Evolutionary conservation across 441 rosid genomes (phyloP).

Genomic region (Corymbia citriodora): DNA sequence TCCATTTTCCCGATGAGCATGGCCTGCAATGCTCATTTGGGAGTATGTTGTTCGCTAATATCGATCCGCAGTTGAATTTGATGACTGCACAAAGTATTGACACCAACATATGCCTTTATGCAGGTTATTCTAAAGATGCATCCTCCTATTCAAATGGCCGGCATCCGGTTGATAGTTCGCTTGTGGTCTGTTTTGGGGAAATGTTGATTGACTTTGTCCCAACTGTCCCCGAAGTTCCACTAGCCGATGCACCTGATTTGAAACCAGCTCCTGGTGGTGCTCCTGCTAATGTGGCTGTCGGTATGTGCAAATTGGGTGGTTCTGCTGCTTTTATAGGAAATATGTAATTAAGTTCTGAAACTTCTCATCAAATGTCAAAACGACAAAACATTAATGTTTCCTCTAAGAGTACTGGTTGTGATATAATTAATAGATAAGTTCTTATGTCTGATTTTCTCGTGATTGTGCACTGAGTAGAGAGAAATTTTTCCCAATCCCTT

Average conservation of each 20-base stretch:
- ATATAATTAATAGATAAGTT: neutral
- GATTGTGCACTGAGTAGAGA: neutral
- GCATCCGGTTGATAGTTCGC: conserved; percentile 16
- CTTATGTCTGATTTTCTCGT: neutral
- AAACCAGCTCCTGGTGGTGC: conserved; percentile 98
- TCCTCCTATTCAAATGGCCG: conserved; percentile 12
- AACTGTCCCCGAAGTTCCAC: conserved; percentile 75
- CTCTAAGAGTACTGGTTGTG: neutral
- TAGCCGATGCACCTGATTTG: conserved; percentile 93
- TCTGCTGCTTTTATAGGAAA: conserved; percentile 91
- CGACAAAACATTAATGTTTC: neutral
- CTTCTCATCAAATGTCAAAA: neutral
- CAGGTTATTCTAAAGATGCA: conserved; percentile 36
- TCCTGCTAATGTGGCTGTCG: conserved; percentile 98
- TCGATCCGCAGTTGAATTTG: neutral
- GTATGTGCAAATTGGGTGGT: conserved; percentile 85
- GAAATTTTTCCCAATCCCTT: neutral
- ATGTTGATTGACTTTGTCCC: conserved; percentile 98
- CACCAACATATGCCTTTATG: neutral
- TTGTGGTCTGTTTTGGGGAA: conserved; percentile 90
- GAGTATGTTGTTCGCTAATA: neutral
- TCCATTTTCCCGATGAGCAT: neutral
- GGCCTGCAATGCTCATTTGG: neutral
- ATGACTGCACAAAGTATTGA: neutral
- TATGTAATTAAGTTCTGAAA: conserved; percentile 29